A percentile compares a stretch with the other conserved stretches of the same genome.
Evolutionary conservation across 768 basidiomycete genomes (phyloP).

Genomic region (Suillus lakei): DNA sequence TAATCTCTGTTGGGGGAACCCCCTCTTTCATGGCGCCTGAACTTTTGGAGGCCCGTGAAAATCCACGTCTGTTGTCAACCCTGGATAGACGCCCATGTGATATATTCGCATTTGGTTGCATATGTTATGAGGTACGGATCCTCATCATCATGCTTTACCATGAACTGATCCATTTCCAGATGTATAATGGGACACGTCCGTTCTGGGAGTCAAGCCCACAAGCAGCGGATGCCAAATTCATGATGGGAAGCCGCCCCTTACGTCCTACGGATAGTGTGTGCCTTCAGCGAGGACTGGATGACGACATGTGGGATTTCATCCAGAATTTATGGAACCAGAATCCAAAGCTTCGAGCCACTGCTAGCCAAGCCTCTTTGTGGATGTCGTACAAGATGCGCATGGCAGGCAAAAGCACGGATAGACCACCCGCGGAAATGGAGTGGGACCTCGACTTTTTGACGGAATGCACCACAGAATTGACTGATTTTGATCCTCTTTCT

Average conservation of each 20-base stretch:
- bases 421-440: constrained; percentile 22
- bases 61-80: constrained; percentile 13
- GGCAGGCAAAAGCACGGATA: neutral
- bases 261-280: constrained; percentile 21
- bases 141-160: neutral
- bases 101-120: constrained; percentile 40
- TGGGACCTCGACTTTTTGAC: constrained; percentile 31
- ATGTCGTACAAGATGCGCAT: constrained; percentile 22
- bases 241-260: constrained; percentile 19
- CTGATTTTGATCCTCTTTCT: neutral
- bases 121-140: constrained; percentile 37
- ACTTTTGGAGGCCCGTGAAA: constrained; percentile 19
- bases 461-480: neutral
- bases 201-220: constrained; percentile 24
- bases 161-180: constrained; percentile 18
- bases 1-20: constrained; percentile 23
- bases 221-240: constrained; percentile 21
- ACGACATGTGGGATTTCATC: constrained; percentile 36
- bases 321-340: constrained; percentile 31
- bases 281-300: constrained; percentile 29
- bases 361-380: constrained; percentile 26
- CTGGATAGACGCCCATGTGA: constrained; percentile 36
- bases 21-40: constrained; percentile 34
- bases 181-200: constrained; percentile 33
- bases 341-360: constrained; percentile 31